Evolutionary conservation across 2,329 filamentous ascomycete species (phyloP), one percentile per base, ranked within the genome.

Genomic region (Trichoderma oligosporum): DNA sequence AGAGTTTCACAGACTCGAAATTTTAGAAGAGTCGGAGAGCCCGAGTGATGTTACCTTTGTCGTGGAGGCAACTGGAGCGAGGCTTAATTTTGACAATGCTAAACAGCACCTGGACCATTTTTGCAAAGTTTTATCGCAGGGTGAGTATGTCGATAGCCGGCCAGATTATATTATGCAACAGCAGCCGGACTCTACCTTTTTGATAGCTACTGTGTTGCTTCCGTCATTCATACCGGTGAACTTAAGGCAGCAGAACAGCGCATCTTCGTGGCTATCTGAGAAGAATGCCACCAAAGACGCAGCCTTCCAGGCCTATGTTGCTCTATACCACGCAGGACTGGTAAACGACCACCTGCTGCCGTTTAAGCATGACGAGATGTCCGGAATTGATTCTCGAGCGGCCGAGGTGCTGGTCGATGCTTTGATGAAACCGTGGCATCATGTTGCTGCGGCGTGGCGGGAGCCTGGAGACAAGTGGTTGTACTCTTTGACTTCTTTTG

Each of bases 101-200:
- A 82, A 86, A 46, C 71, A 78, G n/a, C 91, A 94, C 68, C 78
- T 97, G 1, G 78, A 88, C 45, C 90, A 96, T 70, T 95, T 97
- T 64, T 97, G 92, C 69, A 74, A 77, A 0, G 78, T 80, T 0
- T 69, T 91, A 0, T 78, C 82, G 0, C 73, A 74, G 0, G 75
- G 75, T 1, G 79, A 82, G 24, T 89, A 85, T 65, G 77, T 85
- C 6, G 83, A 91, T 62, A 74, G 74, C 16, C 75, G 80, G 1
- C 91, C 92, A 0, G 82, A 88, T 47, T 96, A 91, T 65, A 75
- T 83, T 12, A 76, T 84, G 31, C 68, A 75, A 3, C 67, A 76
- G n/a, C 64, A 71, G 36, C 60, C 56, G 4, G 60, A 55, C 0
- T 65, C 65, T 0, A 63, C 66, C 4, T 12, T 6, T 11, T 65